Conservation (phyloP, 1,284 basidiomycete genomes). For the Cryptococcus sp. region DNA sequence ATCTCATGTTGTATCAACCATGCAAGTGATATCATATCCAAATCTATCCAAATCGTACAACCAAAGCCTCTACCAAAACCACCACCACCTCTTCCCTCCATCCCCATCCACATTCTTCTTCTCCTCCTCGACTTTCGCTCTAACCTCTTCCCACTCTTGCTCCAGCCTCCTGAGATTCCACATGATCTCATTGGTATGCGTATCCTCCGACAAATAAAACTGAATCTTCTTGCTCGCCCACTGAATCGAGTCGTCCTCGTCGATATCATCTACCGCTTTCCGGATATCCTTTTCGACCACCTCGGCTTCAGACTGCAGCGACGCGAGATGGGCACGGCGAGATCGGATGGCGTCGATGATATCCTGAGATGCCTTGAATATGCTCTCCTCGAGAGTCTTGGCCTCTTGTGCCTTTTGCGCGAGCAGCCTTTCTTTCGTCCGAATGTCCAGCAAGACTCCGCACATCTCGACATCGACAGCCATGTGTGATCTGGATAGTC, state of each 20-base stretch:
- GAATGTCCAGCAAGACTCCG: constrained; percentile 27
- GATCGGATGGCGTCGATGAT: constrained; percentile 20
- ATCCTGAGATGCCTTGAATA: constrained; percentile 24
- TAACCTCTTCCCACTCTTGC: constrained; percentile 30
- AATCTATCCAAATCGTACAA: not conserved
- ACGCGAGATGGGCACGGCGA: constrained; percentile 15
- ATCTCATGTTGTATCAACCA: no score
- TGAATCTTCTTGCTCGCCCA: constrained; percentile 27
- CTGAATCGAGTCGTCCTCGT: constrained; percentile 23
- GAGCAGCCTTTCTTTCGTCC: constrained; percentile 23
- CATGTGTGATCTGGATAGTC: constrained; percentile 23
- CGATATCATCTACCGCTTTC: constrained; percentile 15
- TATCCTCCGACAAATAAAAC: constrained; percentile 36
- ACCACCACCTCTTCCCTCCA: constrained; percentile 9
- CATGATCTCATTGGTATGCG: constrained; percentile 28
- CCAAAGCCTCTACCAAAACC: constrained; percentile 2
- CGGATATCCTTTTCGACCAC: constrained; percentile 14
- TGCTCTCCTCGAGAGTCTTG: constrained; percentile 20
- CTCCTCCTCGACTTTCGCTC: constrained; percentile 14
- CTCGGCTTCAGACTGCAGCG: constrained; percentile 15
- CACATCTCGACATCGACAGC: constrained; percentile 38
- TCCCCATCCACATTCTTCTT: constrained; percentile 10
- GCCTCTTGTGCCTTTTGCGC: constrained; percentile 28
- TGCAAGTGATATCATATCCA: not conserved
- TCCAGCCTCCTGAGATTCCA: constrained; percentile 29